Evolutionary conservation across 2,329 filamentous ascomycete genomes (phyloP), one percentile per base, ranked within the genome.

Genomic region (Hymenoscyphus scutula): DNA sequence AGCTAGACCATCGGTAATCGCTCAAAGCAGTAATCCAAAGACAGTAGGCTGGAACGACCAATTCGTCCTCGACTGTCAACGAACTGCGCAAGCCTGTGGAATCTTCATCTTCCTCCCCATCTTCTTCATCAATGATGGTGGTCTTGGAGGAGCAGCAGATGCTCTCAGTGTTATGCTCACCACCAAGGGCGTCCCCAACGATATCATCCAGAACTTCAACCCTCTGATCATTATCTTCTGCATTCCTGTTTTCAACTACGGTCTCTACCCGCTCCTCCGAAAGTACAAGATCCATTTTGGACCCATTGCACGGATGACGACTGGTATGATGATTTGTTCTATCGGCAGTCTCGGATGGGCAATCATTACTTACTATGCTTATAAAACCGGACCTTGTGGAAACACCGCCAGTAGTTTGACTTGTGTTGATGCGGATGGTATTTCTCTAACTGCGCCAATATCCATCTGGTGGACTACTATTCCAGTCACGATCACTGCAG

Each of bases 41-140:
- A 91, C 88, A 84, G 92, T 93, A 84, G 88, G 86, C 0, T 92
- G 91, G 71, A 89, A 94, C 65, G 91, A 94, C 67, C 84, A 84
- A 56, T 94, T 90, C 87, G 89, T 94, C 30, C 89, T 91, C 70
- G 89, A 92, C 72, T 86, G 92, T 58, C 82, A 82, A 60, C 88
- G 89, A 75, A 89, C 89, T 64, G 78, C 90, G 64, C 80, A 83
- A 70, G 88, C 88, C 61, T 89, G 87, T 77, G 81, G 84, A 67
- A 89, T 91, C 56, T 93, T 90, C 75, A 69, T 78, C 32, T 82
- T 80, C 75, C 78, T 77, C 62, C 79, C 80, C 10, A 75, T 82
- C n/a, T 81, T 80, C 48, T 56, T 57, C 23, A 66, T 72, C 45
- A 72, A 73, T 58, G 70, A 73, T 53, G 67, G 65, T 10, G 82